Evolutionary conservation across 2,329 filamentous ascomycete genomes (phyloP), one percentile per base, ranked within the genome.

Genomic region (Trichoderma koningii): DNA sequence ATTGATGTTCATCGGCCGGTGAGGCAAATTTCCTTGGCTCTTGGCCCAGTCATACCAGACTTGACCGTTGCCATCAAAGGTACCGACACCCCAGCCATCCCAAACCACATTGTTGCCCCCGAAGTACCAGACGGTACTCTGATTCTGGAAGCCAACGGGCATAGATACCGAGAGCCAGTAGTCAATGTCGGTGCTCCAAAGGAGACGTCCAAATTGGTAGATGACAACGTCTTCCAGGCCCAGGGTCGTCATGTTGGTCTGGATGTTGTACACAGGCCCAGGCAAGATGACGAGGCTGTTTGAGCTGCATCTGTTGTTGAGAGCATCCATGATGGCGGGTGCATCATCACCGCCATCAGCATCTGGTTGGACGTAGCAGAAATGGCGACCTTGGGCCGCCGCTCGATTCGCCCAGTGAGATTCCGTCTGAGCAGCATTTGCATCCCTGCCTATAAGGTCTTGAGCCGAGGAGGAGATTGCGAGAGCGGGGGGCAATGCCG

Each of bases 11-110:
- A 87, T 80, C 9, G 83, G 84, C 10, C 84, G 77, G 14, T 79
- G 73, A 3, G 80, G 76, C 64, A 82, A 76, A 66, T 85, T 85
- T 38, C 76, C 78, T 12, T 70, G 69, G 15, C 77, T 75, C 30
- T 75, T 72, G 55, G 79, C 78, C 72, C 79, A 83, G 66, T 84
- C 78, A 69, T 87, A 87, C 85, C 85, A 88, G 3, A 80, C 78
- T 69, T 87, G 82, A 2, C 85, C 85, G 69, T 87, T 87, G 10
- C 85, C 85, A 70, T 87, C 79, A 15, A 87, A 74, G 2, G 81
- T 85, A 5, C 85, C 85, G 21, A 74, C 72, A 14, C 81, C 81
- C 68, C 81, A 74, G 10, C 84, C 84, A 41, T 82, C 75, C 66
- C 83, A 78, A 10, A 75, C 71, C 26, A 88, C 75, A 38, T 81